These are phyloP conservation scores for Calonectria fujianensis DNA, from an alignment of 2,329 filamentous ascomycete genomes.

Conservation along the genomic window DNA sequence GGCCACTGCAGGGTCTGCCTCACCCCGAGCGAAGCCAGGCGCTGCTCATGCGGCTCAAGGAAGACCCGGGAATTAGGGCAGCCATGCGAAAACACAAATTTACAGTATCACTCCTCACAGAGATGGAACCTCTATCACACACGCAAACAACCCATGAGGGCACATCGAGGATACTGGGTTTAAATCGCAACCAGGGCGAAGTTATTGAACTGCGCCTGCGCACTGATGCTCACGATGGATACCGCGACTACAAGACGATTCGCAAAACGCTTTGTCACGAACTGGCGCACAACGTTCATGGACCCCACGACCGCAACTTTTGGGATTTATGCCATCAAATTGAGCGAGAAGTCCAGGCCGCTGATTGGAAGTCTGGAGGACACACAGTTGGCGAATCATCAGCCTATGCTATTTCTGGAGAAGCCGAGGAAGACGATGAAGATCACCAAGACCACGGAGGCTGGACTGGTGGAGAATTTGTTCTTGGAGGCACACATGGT, in stretches of 20 bases:
- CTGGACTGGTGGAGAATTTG: slow-evolving; percentile 87
- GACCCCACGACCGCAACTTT: slow-evolving; percentile 89
- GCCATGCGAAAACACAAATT: slow-evolving; percentile 91
- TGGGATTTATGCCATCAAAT: slow-evolving; percentile 93
- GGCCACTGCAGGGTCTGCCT: slow-evolving; percentile 85
- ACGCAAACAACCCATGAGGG: slow-evolving; percentile 83
- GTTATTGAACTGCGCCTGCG: slow-evolving; percentile 92
- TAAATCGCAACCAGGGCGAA: slow-evolving; percentile 92
- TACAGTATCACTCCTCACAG: slow-evolving; percentile 88
- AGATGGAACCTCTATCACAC: slow-evolving; percentile 93
- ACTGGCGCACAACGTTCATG: slow-evolving; percentile 92
- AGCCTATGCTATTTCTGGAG: slow-evolving; percentile 73
- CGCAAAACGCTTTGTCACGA: slow-evolving; percentile 96
- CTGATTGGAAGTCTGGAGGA: slow-evolving; percentile 86
- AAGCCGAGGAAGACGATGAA: slow-evolving; percentile 71
- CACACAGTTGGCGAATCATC: slow-evolving; percentile 79
- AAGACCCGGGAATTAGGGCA: slow-evolving; percentile 89
- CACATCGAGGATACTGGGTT: slow-evolving; percentile 84
- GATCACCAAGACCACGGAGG: slow-evolving; percentile 81
- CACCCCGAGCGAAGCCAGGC: slow-evolving; percentile 81
- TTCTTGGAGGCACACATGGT: slow-evolving; percentile 75
- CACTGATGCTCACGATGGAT: slow-evolving; percentile 96
- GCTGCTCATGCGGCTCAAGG: slow-evolving; percentile 84
- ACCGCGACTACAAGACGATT: slow-evolving; percentile 93
- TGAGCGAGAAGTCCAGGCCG: slow-evolving; percentile 87